These are phyloP conservation scores for Ophiostoma himal-ulmi DNA, from an alignment of 2,329 filamentous ascomycete species.

Conservation along the genomic window DNA sequence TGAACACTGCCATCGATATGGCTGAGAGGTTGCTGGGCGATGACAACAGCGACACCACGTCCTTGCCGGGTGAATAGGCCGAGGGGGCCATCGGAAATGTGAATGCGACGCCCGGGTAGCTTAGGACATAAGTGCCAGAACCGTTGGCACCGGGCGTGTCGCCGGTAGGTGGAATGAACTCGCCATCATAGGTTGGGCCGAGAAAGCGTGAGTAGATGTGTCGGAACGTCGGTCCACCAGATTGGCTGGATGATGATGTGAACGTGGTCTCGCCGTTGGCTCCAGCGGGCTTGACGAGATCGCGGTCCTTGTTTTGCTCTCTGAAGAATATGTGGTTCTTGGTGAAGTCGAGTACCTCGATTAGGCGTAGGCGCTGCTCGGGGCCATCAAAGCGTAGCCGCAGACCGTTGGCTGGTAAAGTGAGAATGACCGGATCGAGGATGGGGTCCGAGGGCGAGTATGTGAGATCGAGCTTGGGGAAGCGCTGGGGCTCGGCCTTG, in stretches of 20 bases:
- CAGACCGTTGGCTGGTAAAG: conserved; percentile 77
- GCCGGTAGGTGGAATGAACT: conserved; percentile 64
- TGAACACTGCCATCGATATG: conserved; percentile 84
- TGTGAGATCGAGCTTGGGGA: conserved; percentile 74
- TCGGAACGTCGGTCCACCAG: conserved; percentile 66
- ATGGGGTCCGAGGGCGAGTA: conserved; percentile 75
- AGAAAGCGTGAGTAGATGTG: conserved; percentile 92
- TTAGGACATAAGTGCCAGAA: conserved; percentile 77
- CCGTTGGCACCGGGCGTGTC: conserved; percentile 44
- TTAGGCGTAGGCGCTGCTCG: conserved; percentile 82
- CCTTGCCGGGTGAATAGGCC: conserved; percentile 67
- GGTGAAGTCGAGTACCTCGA: conserved; percentile 86
- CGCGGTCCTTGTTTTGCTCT: conserved; percentile 56
- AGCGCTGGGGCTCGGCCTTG: conserved; percentile 78
- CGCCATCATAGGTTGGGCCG: conserved; percentile 87
- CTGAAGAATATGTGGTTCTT: conserved; percentile 81
- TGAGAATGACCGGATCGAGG: conserved; percentile 65
- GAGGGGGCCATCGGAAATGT: conserved; percentile 73
- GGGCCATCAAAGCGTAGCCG: conserved; percentile 88
- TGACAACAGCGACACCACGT: conserved; percentile 81
- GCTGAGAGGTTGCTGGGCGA: conserved; percentile 71
- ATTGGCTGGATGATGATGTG: not conserved
- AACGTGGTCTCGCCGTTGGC: conserved; percentile 23
- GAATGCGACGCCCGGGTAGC: conserved; percentile 91
- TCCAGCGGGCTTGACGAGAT: conserved; percentile 61